Percentiles rank a stretch among this genome's conserved stretches.
These are phyloP conservation scores for Phyllosticta citribraziliensis DNA, from an alignment of 2,329 filamentous ascomycete species.

Conservation along the genomic window DNA sequence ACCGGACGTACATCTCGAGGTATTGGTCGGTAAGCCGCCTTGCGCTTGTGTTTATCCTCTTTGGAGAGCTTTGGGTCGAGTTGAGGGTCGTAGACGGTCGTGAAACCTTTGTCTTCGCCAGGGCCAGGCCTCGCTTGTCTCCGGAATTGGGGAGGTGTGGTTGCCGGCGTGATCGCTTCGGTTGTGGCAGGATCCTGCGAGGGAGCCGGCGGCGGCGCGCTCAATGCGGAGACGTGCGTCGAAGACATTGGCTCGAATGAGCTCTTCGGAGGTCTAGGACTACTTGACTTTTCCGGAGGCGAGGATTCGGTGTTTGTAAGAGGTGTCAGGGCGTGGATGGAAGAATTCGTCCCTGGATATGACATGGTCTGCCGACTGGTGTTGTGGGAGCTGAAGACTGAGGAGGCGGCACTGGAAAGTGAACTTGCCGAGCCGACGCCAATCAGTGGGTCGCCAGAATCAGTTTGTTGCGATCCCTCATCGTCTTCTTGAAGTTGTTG, in stretches of 20 bases:
- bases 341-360: conserved; percentile 45
- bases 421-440: conserved; percentile 65
- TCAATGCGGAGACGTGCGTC: conserved; percentile 21
- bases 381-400: conserved; percentile 53
- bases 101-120: conserved; percentile 47
- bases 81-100: conserved; percentile 53
- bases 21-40: conserved; percentile 12
- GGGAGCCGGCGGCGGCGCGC: conserved; percentile 23
- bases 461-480: conserved; percentile 50
- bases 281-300: conserved; percentile 46
- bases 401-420: conserved; percentile 59
- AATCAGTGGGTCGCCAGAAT: conserved; percentile 56
- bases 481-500: conserved; percentile 14
- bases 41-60: conserved; percentile 40
- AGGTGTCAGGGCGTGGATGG: conserved; percentile 50
- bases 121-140: conserved; percentile 41
- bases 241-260: conserved; percentile 28
- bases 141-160: conserved; percentile 33
- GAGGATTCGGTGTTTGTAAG: conserved; percentile 58
- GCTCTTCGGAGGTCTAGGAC: conserved; percentile 39
- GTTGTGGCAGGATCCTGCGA: conserved; percentile 30
- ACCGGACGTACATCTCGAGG: conserved; percentile 10
- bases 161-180: conserved; percentile 35
- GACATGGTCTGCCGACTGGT: conserved; percentile 40
- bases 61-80: conserved; percentile 47